Evolutionary conservation across 495 filamentous ascomycete genomes (phyloP).

Genomic region (Penicillium mononematosum): DNA sequence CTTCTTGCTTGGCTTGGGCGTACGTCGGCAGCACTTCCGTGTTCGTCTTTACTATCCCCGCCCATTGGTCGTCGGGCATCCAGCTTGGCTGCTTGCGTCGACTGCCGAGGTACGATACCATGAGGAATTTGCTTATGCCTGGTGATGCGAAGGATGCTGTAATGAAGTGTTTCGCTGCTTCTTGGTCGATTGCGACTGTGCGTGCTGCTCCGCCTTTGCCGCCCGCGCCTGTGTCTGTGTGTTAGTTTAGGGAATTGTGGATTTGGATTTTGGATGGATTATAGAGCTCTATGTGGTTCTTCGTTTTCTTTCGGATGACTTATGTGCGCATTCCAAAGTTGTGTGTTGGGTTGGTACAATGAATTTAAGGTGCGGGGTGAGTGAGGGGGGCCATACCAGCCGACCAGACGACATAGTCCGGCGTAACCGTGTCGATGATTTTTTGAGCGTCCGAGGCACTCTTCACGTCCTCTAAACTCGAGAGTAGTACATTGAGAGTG

Average conservation of each 20-base stretch:
- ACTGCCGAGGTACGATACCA: constrained; percentile 66
- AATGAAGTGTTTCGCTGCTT: constrained; percentile 71
- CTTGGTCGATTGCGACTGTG: constrained; percentile 63
- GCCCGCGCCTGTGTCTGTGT: constrained; percentile 55
- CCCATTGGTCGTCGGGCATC: constrained; percentile 64
- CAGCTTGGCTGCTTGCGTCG: constrained; percentile 60
- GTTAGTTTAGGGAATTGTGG: constrained; percentile 3
- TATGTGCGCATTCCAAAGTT: neutral
- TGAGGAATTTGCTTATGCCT: constrained; percentile 67
- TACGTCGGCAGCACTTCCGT: constrained; percentile 59
- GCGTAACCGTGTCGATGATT: constrained; percentile 57
- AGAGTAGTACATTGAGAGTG: constrained; percentile 58
- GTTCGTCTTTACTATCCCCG: constrained; percentile 49
- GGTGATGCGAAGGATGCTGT: constrained; percentile 57
- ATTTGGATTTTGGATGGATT: neutral
- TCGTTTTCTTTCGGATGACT: neutral
- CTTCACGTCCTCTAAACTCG: constrained; percentile 68
- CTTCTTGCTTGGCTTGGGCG: constrained; percentile 70
- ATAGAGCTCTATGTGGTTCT: neutral
- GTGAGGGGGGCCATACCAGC: constrained; percentile 54
- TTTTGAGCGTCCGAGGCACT: constrained; percentile 58
- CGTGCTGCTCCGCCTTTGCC: constrained; percentile 68
- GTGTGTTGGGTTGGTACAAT: neutral
- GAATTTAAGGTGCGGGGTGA: neutral
- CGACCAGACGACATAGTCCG: constrained; percentile 76